Base-by-base conservation (phyloP, 2,329 filamentous ascomycete species). In the Decorospora gaudefroyi region DNA sequence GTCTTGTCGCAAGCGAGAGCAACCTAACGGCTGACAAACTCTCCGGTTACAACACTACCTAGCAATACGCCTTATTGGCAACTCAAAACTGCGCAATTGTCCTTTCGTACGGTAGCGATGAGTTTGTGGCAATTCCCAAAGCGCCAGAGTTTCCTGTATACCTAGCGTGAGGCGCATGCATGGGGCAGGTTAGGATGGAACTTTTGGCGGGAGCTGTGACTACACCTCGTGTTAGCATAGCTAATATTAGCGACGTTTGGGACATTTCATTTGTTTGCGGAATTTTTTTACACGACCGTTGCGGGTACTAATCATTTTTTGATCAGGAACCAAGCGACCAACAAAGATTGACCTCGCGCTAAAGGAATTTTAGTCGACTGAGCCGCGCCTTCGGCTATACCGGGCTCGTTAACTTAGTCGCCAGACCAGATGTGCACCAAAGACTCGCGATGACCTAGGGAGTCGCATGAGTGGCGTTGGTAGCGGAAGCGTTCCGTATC, bases 221-320 rank as follows among this genome's bases (percentile, higher is more conserved):
- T 51, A 49, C 49, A 53, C 27, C 52, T 64, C 56, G 57, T 63
- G 57, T 60, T 53, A 44, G 56, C 34, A 50, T 41, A 53, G 51
- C 65, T 67, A 67, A 68, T 67, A 62, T 64, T 67, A 64, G 61
- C 58, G 45, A 40, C 32, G 33, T 41, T 43, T 31, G 19, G 37
- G 39, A 34, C n/a, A 18, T 55, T 29, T 55, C 38, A 64, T 58
- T 61, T 51, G 57, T 47, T 49, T 35, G 38, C 41, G 25, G 46
- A 48, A 22, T 41, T 11, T 22, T 26, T 41, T 11, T 22, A 45
- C 46, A 51, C 46, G 51, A 46, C 30, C 37, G 32, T 42, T 31
- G 39, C 40, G 46, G 33, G 46, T 53, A 36, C 53, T 42, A 45
- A 41, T 43, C 37, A 30, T 26, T 36, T n/a, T 42, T 35, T 34